Evolutionary conservation across 106 monocot species (phyloP).

Genomic region (Dendrobium nobile): DNA sequence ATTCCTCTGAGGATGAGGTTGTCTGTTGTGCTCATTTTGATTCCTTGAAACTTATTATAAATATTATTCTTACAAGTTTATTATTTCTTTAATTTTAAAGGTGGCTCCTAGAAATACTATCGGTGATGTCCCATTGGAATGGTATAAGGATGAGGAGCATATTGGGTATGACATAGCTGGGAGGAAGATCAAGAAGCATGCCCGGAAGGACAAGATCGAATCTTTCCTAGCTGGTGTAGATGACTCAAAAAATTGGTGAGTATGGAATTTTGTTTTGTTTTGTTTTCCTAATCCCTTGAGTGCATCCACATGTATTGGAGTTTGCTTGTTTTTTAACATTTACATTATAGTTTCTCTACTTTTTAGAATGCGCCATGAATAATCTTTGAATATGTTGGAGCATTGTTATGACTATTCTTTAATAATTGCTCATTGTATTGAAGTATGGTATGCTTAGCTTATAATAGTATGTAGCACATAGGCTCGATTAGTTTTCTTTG

Average conservation of each 20-base stretch:
- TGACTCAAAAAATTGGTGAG: slow-evolving; percentile 81
- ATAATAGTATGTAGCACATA: background rate
- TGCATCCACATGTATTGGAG: background rate
- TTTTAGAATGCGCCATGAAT: background rate
- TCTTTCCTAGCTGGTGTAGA: slow-evolving; percentile 77
- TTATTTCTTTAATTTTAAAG: slow-evolving; percentile 17
- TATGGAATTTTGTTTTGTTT: background rate
- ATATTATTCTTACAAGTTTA: background rate
- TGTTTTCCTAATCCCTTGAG: background rate
- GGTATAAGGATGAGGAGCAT: slow-evolving; percentile 95
- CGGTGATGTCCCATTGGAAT: slow-evolving; percentile 80
- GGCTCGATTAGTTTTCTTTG: background rate
- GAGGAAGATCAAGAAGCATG: slow-evolving; percentile 81
- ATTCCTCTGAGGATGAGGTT: slow-evolving; percentile 98
- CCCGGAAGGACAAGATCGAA: slow-evolving; percentile 70
- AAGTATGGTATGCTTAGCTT: background rate
- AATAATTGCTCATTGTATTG: background rate
- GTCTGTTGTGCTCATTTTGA: background rate
- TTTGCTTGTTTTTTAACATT: background rate
- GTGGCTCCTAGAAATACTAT: slow-evolving; percentile 80
- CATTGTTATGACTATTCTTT: background rate
- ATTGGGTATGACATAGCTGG: slow-evolving; percentile 85
- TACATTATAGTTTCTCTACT: background rate
- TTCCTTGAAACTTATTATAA: background rate
- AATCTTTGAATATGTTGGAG: background rate